Base-by-base conservation (phyloP, 768 basidiomycete species). In the Lentinula sp. region DNA sequence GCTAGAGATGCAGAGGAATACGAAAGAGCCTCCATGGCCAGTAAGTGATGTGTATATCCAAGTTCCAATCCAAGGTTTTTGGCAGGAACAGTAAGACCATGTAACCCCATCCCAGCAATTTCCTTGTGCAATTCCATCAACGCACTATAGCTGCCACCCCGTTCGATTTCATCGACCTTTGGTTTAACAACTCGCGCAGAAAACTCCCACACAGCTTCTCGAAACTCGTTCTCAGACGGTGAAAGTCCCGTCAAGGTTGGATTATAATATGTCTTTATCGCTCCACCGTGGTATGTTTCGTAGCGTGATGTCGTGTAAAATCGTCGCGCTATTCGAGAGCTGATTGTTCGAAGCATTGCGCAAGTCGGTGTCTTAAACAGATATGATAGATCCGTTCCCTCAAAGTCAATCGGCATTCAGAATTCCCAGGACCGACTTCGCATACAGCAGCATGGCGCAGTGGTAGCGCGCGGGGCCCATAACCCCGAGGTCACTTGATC, bases 21-120 rank as follows among this genome's bases (percentile, higher is more conserved):
- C 39, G 95, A 96, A 59, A 98, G 77, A 63, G 92, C 92, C 76
- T 98, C 95, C 95, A 97, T 97, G 6, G 91, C 95, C 52, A 98
- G 80, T 4, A 88, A 90, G 72, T 95, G 94, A 55, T 93, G 82
- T 54, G 95, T 79, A 73, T 95, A 95, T 2, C 94, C 93, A 63
- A 91, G 79, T 2, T 79, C 85, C 46, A 96, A 78, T 2, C 59
- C 59, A 8, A 42, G 50, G 92, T 91, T 66, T 50, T 90, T 79
- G 42, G 87, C 81, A 10, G 86, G 81, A 16, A 90, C 92, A 4
- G 95, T 98, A 28, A 91, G 78, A 60, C 95, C 95, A 16, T 98
- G 82, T 33, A 98, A 79, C 9, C 95, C 95, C 95, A 98, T 96
- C 20, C 83, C 81, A 4, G 95, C 93, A 50, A 98, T 79, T 73